Percentiles rank a stretch among this genome's conserved stretches.
phyloP scores from a whole-genome alignment of 345 rosid species.

The Boechera divaricarpa region DNA sequence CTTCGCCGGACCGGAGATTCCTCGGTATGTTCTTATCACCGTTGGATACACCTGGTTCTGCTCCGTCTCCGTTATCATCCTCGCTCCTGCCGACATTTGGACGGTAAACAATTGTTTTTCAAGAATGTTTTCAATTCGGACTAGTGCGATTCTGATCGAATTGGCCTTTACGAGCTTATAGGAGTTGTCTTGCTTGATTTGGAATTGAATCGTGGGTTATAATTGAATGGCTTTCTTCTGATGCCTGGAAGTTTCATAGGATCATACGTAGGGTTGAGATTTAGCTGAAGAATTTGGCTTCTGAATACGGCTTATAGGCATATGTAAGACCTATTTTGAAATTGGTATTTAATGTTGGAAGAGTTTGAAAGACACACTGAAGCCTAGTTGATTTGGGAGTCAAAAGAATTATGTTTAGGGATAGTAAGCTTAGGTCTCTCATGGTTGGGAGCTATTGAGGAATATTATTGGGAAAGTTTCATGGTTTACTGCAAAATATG shows the following conservation, averaged over 20 bases:
- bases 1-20: constrained; percentile 96
- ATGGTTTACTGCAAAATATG: not conserved
- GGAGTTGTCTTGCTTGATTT: constrained; percentile 15
- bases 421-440: constrained; percentile 3
- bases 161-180: not conserved
- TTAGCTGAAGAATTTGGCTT: constrained; percentile 16
- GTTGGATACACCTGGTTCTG: constrained; percentile 99
- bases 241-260: not conserved
- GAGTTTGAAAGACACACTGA: constrained; percentile 15
- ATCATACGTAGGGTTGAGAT: constrained; percentile 5
- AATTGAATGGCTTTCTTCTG: not conserved
- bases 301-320: not conserved
- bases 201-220: not conserved
- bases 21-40: constrained; percentile 89
- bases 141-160: constrained; percentile 10
- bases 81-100: constrained; percentile 98
- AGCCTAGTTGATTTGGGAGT: not conserved
- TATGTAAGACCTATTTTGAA: not conserved
- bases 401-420: not conserved
- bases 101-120: constrained; percentile 51
- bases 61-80: constrained; percentile 93
- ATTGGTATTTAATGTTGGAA: not conserved
- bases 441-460: not conserved
- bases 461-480: not conserved
- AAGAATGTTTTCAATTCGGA: not conserved